These are phyloP conservation scores for Saccharum spontaneum DNA, from an alignment of 176 grass and related monocot species.

Conservation along the genomic window DNA sequence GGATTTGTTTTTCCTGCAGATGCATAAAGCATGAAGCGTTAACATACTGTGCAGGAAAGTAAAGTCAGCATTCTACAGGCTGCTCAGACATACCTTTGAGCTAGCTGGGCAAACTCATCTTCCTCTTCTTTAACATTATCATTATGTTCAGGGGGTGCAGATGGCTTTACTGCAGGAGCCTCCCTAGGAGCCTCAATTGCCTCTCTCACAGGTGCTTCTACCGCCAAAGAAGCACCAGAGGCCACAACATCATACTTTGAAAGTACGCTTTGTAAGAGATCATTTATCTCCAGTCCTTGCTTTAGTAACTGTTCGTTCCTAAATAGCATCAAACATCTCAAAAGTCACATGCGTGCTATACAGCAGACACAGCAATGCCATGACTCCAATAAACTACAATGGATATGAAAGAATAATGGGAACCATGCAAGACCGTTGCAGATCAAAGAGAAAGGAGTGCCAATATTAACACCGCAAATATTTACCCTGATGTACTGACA, in stretches of 20 bases:
- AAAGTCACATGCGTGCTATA: slow-evolving; percentile 18
- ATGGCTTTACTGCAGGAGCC: slow-evolving; percentile 31
- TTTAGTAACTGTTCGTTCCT: slow-evolving; percentile 82
- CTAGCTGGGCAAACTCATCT: slow-evolving; percentile 77
- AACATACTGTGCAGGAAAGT: background rate
- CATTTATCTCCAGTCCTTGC: slow-evolving; percentile 84
- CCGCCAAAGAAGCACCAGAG: slow-evolving; percentile 47
- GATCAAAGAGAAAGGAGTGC: background rate
- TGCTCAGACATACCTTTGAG: slow-evolving; percentile 60
- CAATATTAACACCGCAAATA: slow-evolving; percentile 4
- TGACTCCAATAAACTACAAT: background rate
- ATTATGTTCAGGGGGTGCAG: slow-evolving; percentile 33
- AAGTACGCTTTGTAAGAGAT: slow-evolving; percentile 70
- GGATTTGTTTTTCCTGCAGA: slow-evolving; percentile 54
- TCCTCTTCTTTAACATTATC: slow-evolving; percentile 49
- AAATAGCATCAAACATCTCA: slow-evolving; percentile 31
- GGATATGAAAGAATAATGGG: slow-evolving; percentile 25
- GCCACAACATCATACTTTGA: slow-evolving; percentile 65
- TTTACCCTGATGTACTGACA: slow-evolving; percentile 79
- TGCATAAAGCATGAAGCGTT: slow-evolving; percentile 17
- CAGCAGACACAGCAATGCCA: slow-evolving; percentile 3
- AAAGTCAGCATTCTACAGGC: background rate
- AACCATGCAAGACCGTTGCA: background rate
- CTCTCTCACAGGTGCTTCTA: slow-evolving; percentile 44
- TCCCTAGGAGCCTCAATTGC: slow-evolving; percentile 32